Evolutionary conservation across 2,329 filamentous ascomycete species (phyloP), one percentile per base, ranked within the genome.

Genomic region (Monosporascus sp.): DNA sequence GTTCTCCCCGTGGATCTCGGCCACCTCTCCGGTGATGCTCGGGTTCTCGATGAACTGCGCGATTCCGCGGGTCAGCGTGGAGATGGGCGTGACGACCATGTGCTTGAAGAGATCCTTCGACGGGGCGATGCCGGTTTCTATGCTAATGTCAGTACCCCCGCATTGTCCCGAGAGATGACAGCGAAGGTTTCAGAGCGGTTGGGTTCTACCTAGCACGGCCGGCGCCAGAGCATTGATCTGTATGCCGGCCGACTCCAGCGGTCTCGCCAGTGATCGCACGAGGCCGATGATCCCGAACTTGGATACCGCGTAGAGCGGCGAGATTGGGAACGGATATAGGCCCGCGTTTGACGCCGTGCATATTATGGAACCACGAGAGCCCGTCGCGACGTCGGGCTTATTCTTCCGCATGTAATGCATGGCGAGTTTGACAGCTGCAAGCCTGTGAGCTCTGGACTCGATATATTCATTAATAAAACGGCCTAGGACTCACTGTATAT

Each of bases 311-410:
- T 81, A 81, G 6, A 80, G 58, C 0, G 78, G 78, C 2, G 76
- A 75, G 2, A 75, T 70, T 0, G 76, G 72, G 51, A 81, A 79
- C 0, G 76, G 69, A 55, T 81, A 81, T 1, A 81, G 49, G 0
- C 78, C 78, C 2, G 75, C 77, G 60, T 79, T 80, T 4, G 77
- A 80, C 0, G 78, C 73, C 0, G 78, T 81, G 66, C 77, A 80
- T 49, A 81, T 70, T 43, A 81, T 77, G 6, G 68, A 69, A 0
- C 77, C 76, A 25, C 70, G 67, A n/a, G 70, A 62, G 25, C 57
- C 55, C 14, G 59, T 63, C n/a, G 47, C 45, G 3, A 58, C 4
- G 43, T 65, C 54, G 1, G 65, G 58, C 3, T 52, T 47, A 50
- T 77, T 79, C 58, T 74, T 76, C 22, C 69, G 66, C 65, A 81